Evolutionary conservation across 2,329 filamentous ascomycete genomes (phyloP), one percentile per base, ranked within the genome.

Genomic region (Sporothrix inflata): DNA sequence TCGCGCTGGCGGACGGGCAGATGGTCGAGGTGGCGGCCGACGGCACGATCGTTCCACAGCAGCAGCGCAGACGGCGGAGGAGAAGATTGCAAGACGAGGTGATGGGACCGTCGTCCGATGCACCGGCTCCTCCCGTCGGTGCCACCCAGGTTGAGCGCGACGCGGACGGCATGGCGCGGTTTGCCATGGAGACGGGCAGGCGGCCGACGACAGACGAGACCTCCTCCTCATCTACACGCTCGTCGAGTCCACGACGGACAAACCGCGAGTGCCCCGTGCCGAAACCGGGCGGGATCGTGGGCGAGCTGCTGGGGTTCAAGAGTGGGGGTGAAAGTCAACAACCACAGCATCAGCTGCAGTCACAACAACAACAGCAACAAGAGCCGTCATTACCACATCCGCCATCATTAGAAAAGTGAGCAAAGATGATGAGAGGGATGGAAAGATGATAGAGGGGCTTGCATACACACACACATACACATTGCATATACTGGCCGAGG

Each of bases 201-300:
- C 63, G 65, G 63, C 14, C 21, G 21, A 9, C 21, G 60, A 27
- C 38, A 27, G 21, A n/a, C 60, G 60, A 60, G 7, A 8, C 67
- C 2, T 30, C 55, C 1, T 24, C 45, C 19, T 16, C 47, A 3
- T 7, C 45, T 0, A 4, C 49, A 11, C 16, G 7, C 47, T 7
- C 19, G 1, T 21, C n/a, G 40, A 51, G n/a, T 14, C 24, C 40
- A 57, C 84, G 83, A 70, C 78, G 82, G 61, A 86, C 85, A 78
- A 65, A 49, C 6, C 87, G 93, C 77, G 93, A 97, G 79, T 99
- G 96, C 79, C 96, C 96, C 0, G 90, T 99, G 14, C 96, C 96
- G 5, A 98, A 98, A 82, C 95, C 96, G 0, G 86, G 89, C 42
- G 94, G 94, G 78, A 74, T 86, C 78, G 70, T 85, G 76, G 75